phyloP scores from a whole-genome alignment of 768 basidiomycete genomes.

The Suillus bovinus region DNA sequence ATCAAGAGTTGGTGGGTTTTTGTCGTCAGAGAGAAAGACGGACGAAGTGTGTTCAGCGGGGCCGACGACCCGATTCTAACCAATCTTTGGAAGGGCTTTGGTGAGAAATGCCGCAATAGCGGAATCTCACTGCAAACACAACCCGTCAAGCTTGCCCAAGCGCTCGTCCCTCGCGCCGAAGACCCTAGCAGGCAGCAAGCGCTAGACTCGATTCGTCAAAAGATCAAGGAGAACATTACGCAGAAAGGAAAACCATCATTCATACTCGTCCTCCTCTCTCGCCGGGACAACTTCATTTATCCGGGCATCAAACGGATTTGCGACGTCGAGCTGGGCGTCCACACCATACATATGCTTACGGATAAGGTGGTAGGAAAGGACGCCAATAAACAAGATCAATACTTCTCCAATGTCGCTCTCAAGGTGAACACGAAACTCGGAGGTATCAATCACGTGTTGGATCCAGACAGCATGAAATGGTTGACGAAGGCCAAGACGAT shows the following conservation, averaged over 20 bases:
- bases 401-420: constrained; percentile 78
- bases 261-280: constrained; percentile 69
- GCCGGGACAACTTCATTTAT: constrained; percentile 73
- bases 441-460: constrained; percentile 78
- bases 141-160: constrained; percentile 39
- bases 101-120: constrained; percentile 51
- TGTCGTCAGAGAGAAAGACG: constrained; percentile 61
- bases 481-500: constrained; percentile 68
- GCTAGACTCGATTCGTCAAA: constrained; percentile 41
- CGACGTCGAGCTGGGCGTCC: constrained; percentile 72
- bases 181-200: constrained; percentile 41
- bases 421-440: constrained; percentile 86
- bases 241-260: constrained; percentile 52
- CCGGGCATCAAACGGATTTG: constrained; percentile 79
- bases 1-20: constrained; percentile 68
- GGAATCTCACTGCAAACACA: constrained; percentile 41
- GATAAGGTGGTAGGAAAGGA: constrained; percentile 59
- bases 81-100: constrained; percentile 55
- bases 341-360: constrained; percentile 70
- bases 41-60: constrained; percentile 36
- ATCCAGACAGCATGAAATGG: constrained; percentile 59
- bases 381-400: constrained; percentile 66
- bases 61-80: constrained; percentile 41
- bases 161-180: constrained; percentile 6
- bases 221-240: constrained; percentile 35